Conservation (phyloP, 2,329 filamentous ascomycete genomes). For the Botrytis aclada region DNA sequence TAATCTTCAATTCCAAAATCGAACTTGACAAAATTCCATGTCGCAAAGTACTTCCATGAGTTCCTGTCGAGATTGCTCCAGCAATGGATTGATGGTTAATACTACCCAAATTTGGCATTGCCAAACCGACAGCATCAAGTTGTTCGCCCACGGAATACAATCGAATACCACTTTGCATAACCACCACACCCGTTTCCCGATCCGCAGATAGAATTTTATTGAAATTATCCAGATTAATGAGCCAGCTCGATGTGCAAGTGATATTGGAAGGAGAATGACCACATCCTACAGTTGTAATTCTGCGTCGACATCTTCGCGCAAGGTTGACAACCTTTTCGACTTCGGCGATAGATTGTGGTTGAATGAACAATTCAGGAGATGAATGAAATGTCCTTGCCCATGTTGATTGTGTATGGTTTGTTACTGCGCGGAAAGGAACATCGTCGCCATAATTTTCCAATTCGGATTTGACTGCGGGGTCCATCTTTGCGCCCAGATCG, state of each 20-base stretch:
- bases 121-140: conserved; percentile 72
- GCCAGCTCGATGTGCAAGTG: conserved; percentile 91
- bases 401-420: conserved; percentile 76
- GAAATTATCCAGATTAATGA: conserved; percentile 87
- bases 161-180: conserved; percentile 85
- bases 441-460: conserved; percentile 56
- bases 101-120: conserved; percentile 88
- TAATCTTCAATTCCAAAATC: conserved; percentile 71
- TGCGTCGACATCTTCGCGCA: conserved; percentile 75
- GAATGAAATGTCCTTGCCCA: conserved; percentile 94
- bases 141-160: conserved; percentile 69
- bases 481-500: conserved; percentile 32
- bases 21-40: conserved; percentile 84
- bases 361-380: conserved; percentile 85
- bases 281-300: conserved; percentile 82
- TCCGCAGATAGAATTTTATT: conserved; percentile 70
- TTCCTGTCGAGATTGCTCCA: conserved; percentile 88
- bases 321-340: conserved; percentile 80
- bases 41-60: conserved; percentile 80
- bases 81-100: conserved; percentile 94
- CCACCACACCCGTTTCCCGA: conserved; percentile 60
- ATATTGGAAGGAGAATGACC: conserved; percentile 89
- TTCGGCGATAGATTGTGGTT: conserved; percentile 74
- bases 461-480: conserved; percentile 50
- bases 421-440: conserved; percentile 73